phyloP scores from a whole-genome alignment of 805 yeast species.

The Phaffomyces opuntiae region DNA sequence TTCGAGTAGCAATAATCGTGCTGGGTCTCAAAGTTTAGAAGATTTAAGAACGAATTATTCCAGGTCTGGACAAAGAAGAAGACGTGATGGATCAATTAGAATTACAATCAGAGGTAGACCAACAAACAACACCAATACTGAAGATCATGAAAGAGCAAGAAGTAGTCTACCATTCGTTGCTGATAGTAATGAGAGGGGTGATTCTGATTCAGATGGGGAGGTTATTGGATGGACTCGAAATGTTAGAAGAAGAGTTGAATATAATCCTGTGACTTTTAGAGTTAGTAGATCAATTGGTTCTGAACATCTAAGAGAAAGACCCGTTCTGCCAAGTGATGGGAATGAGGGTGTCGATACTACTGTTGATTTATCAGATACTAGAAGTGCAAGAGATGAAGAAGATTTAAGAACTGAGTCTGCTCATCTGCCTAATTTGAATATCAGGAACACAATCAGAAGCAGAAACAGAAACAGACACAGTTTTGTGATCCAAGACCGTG shows the following conservation, averaged over 20 bases:
- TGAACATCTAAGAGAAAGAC: no score
- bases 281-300: no score
- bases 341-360: background rate
- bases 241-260: background rate
- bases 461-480: constrained; percentile 4
- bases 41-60: background rate
- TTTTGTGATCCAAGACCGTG: constrained; percentile 1
- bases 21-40: no score
- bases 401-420: background rate
- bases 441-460: background rate
- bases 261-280: no score
- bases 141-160: no score
- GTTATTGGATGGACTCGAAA: background rate
- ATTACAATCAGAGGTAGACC: background rate
- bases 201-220: background rate
- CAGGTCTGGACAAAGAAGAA: background rate
- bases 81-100: background rate
- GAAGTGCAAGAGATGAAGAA: no score
- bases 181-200: background rate
- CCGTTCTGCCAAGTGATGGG: no score
- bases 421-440: background rate
- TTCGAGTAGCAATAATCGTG: no score
- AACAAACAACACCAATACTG: no score
- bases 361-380: no score
- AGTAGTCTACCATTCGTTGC: no score